Base-by-base conservation (phyloP, 148 eudicot genomes). In the Cornus florida region DNA sequence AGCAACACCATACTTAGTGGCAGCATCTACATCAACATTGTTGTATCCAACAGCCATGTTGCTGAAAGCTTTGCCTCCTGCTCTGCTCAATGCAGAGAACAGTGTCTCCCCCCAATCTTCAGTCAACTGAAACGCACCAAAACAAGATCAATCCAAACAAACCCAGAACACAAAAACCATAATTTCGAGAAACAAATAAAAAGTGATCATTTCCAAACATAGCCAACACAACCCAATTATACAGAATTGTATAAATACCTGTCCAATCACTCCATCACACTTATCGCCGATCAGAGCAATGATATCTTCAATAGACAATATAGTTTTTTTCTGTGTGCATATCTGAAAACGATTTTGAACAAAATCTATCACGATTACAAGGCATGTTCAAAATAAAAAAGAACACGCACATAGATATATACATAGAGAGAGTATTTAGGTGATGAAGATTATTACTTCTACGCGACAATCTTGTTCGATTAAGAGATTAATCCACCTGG, bases 41-140 rank as follows among this genome's bases (percentile, higher is more conserved):
- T 96, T 94, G 86, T 96, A 94, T 39, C 99, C 99, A 69, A 96
- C 99, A 86, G 99, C 99, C 98, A 94, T 96, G 86, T 96, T 96
- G 81, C 99, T 96, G 85, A 94, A 96, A 78, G 94, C 99, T 82
- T 87, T 96, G 3, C 99, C 98, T 65, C 99, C 98, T 70, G 99
- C 99, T 81, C 76, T 90, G 86, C 99, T 94, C 90, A 96, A 85
- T 66, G 99, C 98, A 19, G 94, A 92, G 86, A 96, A 96, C 88
- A 96, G 82, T 8, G 94, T 92, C 82, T 96, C 98, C 28, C 99
- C 99, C 99, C 99, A 96, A 39, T 94, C 97, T 77, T 96, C 99
- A n/a, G 99, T 92, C 87, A 92, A 84, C 99, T 96, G 74, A 35
- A 84, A 43, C 19, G 43, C 23, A 78, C 76, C 41, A 69, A 72